A percentile compares a stretch with the other conserved stretches of the same genome.
These are phyloP conservation scores for Abortiporus biennis DNA, from an alignment of 1,284 basidiomycete species.

Conservation along the genomic window DNA sequence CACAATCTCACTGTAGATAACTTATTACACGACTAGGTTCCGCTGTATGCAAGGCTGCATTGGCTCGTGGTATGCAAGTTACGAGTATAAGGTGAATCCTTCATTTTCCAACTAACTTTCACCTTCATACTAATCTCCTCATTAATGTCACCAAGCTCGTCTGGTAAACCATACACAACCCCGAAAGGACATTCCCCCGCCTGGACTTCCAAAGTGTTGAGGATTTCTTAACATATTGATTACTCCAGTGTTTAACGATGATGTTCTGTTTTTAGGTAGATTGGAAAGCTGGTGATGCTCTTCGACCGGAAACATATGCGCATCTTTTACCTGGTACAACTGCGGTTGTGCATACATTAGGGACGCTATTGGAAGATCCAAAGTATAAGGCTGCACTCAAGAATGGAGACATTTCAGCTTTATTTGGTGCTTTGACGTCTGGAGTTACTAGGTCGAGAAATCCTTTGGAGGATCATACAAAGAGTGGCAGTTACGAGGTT, in stretches of 20 bases:
- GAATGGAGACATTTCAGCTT: slow-evolving; percentile 47
- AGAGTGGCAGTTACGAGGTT: slow-evolving; percentile 57
- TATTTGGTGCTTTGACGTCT: slow-evolving; percentile 43
- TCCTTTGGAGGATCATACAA: slow-evolving; percentile 49
- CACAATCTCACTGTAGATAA: not conserved
- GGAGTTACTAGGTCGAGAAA: slow-evolving; percentile 40
- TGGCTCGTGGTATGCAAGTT: slow-evolving; percentile 81
- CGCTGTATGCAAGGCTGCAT: slow-evolving; percentile 82
- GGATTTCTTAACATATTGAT: slow-evolving; percentile 3
- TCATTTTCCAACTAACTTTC: too few relatives aligned
- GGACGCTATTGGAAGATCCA: slow-evolving; percentile 80
- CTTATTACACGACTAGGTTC: slow-evolving; percentile 55
- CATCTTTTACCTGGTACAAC: slow-evolving; percentile 59
- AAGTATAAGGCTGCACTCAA: slow-evolving; percentile 76
- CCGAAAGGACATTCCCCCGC: slow-evolving; percentile 86
- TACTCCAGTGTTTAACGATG: not conserved
- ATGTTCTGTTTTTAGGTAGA: slow-evolving; percentile 47
- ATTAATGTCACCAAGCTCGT: slow-evolving; percentile 62
- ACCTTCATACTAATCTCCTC: too few relatives aligned
- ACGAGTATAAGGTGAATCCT: slow-evolving; percentile 80
- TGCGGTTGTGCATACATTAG: slow-evolving; percentile 93
- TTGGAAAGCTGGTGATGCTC: slow-evolving; percentile 78
- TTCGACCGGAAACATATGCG: slow-evolving; percentile 70
- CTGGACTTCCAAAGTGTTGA: slow-evolving; percentile 70
- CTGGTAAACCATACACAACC: slow-evolving; percentile 80